Evolutionary conservation across 805 yeast species (phyloP), one percentile per base, ranked within the genome.

Genomic region (Spathaspora arborariae): DNA sequence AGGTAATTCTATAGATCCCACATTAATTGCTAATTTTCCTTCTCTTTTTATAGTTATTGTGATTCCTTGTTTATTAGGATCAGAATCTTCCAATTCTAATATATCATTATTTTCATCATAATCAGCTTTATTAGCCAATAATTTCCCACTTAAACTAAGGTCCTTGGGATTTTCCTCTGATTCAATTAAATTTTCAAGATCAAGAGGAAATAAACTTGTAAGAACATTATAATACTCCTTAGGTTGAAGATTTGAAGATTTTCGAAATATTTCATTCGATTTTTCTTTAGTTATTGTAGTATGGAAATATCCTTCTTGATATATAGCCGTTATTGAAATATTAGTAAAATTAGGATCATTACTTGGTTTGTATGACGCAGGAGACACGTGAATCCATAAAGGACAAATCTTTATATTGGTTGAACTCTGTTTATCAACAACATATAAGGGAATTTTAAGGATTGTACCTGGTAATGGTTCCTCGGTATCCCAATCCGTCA

Each of bases 1-100:
- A 4, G 46, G 41, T 15, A 64, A 45, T 13, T 40, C 44, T n/a
- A 65, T 45, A 3, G 58, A 48, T 1, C 68, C 70, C 9, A 58
- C 51, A 0, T 68, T 62, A 9, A 58, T 48, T 1, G 68, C 61
- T 11, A 66, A 45, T 38, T 52, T 54, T 7, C 57, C 62, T 1
- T 42, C 50, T 6, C 65, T 59, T 45, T 62, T 53, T 10, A 63
- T 48, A 24, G 50, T 52, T 6, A 63, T 46, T 3, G 56, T 49
- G 6, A 63, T 36, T n/a, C 45, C 45, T 1, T 19, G 18, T 15
- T 52, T 53, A 20, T 55, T 51, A 13, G 55, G 51, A 7, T 56
- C 53, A 8, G 53, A 55, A 15, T 59, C 67, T 2, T 54, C 60
- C 39, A 66, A 53, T 15, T 58, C 63, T 1, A 19, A 20, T 9